phyloP scores from a whole-genome alignment of 148 eudicot species.

The Nepenthes mirabilis region DNA sequence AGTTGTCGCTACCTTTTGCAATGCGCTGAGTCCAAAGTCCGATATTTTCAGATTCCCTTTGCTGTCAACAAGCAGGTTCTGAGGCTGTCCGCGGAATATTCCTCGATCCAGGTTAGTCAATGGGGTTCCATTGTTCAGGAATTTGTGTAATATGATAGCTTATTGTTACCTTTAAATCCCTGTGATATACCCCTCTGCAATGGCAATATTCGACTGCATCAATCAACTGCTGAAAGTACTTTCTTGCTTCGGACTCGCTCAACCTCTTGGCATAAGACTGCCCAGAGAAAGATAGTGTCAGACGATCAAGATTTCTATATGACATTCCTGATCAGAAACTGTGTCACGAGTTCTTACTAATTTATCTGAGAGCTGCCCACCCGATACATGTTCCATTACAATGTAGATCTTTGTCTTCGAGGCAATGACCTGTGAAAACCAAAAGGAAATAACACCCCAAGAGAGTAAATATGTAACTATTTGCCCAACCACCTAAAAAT shows the following conservation, averaged over 20 bases:
- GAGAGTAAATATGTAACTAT: background rate
- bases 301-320: background rate
- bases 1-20: slow-evolving; percentile 27
- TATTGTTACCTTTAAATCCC: slow-evolving; percentile 27
- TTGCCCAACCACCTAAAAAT: no score
- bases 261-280: slow-evolving; percentile 27
- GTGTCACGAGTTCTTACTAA: slow-evolving; percentile 18
- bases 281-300: background rate
- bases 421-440: slow-evolving; percentile 32
- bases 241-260: slow-evolving; percentile 29
- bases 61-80: slow-evolving; percentile 43
- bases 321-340: background rate
- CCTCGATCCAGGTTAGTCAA: background rate
- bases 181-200: slow-evolving; percentile 28
- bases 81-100: slow-evolving; percentile 22
- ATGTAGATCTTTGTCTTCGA: slow-evolving; percentile 48
- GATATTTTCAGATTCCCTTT: slow-evolving; percentile 50
- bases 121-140: background rate
- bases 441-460: background rate
- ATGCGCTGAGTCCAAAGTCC: slow-evolving; percentile 50
- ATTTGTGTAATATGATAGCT: background rate
- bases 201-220: slow-evolving; percentile 42
- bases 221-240: slow-evolving; percentile 41
- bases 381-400: slow-evolving; percentile 42
- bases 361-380: slow-evolving; percentile 46